A percentile compares a stretch with the other conserved stretches of the same genome.
These are phyloP conservation scores for Ganoderma lingzhi DNA, from an alignment of 1,284 basidiomycete species.

Conservation along the genomic window DNA sequence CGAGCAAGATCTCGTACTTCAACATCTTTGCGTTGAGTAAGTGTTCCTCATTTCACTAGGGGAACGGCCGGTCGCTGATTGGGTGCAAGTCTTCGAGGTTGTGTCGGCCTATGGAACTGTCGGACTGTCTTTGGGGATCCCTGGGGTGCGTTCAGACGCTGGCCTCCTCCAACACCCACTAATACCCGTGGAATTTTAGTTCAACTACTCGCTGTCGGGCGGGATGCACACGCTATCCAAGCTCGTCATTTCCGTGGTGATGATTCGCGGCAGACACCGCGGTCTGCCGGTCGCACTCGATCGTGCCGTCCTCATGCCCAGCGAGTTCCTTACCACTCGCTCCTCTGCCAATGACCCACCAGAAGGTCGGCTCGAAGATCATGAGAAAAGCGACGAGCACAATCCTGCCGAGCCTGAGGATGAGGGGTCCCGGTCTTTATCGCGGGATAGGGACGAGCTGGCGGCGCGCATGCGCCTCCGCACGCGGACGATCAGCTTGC, in stretches of 20 bases:
- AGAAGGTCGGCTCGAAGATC: neutral
- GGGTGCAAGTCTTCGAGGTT: conserved; percentile 61
- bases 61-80: neutral
- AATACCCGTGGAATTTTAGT: conserved; percentile 39
- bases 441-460: neutral
- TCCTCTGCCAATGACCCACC: neutral
- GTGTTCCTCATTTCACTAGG: neutral
- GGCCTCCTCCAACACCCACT: neutral
- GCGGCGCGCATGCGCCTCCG: neutral
- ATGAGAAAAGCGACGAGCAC: neutral
- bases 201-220: conserved; percentile 72
- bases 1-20: conserved; percentile 62
- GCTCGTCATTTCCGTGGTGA: conserved; percentile 76
- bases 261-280: conserved; percentile 53
- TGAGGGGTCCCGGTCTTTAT: too few relatives aligned
- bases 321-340: conserved; percentile 30
- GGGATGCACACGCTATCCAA: conserved; percentile 75
- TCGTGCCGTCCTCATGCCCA: conserved; percentile 63
- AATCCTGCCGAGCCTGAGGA: neutral
- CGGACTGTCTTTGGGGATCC: conserved; percentile 76
- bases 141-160: conserved; percentile 48
- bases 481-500: neutral
- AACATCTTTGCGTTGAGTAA: conserved; percentile 60
- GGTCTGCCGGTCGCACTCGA: conserved; percentile 79
- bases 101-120: conserved; percentile 77